Conservation (phyloP, 139 green algal species). For the Chlamydomonas schloesseri region DNA sequence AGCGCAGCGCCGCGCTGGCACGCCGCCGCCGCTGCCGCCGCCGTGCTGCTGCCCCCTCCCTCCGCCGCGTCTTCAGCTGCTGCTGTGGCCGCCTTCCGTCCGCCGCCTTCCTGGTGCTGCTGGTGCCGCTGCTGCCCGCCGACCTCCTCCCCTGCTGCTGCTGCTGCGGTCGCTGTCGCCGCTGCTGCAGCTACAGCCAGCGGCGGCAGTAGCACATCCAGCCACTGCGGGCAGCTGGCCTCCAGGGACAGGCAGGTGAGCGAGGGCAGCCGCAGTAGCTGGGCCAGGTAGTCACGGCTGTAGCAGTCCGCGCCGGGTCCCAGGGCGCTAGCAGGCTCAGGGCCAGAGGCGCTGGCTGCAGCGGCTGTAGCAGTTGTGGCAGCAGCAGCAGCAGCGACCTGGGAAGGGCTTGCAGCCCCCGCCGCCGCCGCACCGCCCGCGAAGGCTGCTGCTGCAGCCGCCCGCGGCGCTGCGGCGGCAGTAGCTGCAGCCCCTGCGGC, state of each 20-base stretch:
- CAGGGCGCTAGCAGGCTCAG: too few species aligned
- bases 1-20: background rate
- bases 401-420: too few species aligned
- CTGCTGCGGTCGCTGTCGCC: background rate
- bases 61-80: background rate
- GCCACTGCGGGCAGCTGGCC: background rate
- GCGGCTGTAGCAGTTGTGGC: too few species aligned
- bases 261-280: constrained; percentile 5
- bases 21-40: background rate
- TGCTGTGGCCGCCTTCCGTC: too few species aligned
- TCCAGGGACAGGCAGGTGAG: background rate
- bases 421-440: too few species aligned
- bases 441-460: too few species aligned
- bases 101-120: background rate
- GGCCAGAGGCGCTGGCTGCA: too few species aligned
- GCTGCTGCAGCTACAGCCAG: background rate
- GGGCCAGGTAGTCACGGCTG: background rate
- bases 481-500: too few species aligned
- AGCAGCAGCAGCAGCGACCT: too few species aligned
- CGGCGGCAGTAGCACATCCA: constrained; percentile 8
- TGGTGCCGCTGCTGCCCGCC: too few species aligned
- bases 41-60: constrained; percentile 8
- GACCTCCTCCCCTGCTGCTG: too few species aligned
- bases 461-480: too few species aligned
- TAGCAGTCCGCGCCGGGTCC: background rate